Percentiles rank a stretch among this genome's conserved stretches.
Evolutionary conservation across 495 filamentous ascomycete species (phyloP).

Genomic region (Talaromyces trachyspermus): DNA sequence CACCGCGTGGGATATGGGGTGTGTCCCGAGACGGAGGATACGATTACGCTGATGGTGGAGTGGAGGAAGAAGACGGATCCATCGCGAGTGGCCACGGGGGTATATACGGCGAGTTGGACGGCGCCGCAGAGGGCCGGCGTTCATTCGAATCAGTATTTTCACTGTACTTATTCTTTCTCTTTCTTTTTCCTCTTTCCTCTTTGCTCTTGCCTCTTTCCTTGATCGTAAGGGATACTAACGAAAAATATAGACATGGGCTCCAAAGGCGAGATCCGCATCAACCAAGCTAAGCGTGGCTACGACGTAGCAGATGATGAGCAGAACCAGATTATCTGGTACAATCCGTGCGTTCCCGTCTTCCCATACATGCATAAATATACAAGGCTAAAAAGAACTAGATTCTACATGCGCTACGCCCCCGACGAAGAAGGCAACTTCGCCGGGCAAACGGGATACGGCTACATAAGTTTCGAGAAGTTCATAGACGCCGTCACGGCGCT

Average conservation of each 20-base stretch:
- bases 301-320: constrained; percentile 79
- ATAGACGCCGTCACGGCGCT: constrained; percentile 76
- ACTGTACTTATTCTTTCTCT: constrained; percentile 40
- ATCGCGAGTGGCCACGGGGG: constrained; percentile 68
- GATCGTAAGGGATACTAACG: constrained; percentile 7
- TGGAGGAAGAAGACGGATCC: constrained; percentile 69
- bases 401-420: constrained; percentile 95
- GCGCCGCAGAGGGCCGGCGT: constrained; percentile 87
- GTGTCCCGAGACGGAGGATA: constrained; percentile 80
- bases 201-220: too few species aligned
- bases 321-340: constrained; percentile 70
- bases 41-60: constrained; percentile 81
- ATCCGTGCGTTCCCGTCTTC: constrained; percentile 45
- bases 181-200: neutral
- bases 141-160: constrained; percentile 93
- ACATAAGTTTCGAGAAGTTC: constrained; percentile 93
- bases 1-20: constrained; percentile 64
- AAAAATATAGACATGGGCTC: constrained; percentile 55
- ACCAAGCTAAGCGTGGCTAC: constrained; percentile 92
- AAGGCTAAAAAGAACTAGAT: constrained; percentile 29
- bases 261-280: constrained; percentile 77
- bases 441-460: constrained; percentile 87
- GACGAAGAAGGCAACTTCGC: constrained; percentile 93
- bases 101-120: constrained; percentile 93
- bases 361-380: neutral